phyloP scores from a whole-genome alignment of 441 rosid species.

The Populus trichocarpa region DNA sequence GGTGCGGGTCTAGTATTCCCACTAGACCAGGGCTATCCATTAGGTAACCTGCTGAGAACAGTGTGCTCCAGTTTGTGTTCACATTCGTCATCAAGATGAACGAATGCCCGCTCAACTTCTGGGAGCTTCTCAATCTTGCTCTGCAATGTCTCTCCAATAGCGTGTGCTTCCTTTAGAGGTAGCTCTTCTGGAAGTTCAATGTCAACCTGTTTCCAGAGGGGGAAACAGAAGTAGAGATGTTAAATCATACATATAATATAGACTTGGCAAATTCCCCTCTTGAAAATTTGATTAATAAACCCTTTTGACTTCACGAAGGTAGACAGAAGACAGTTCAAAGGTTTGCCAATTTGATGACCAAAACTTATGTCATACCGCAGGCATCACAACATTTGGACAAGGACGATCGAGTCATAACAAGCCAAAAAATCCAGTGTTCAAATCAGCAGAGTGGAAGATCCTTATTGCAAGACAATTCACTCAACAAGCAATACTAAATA shows the following conservation, averaged over 20 bases:
- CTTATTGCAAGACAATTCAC: not conserved
- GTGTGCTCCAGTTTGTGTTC: conserved; percentile 87
- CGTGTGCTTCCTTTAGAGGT: conserved; percentile 74
- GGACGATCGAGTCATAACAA: not conserved
- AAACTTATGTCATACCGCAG: not conserved
- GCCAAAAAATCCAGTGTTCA: not conserved
- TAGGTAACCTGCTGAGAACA: conserved; percentile 61
- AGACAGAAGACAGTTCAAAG: not conserved
- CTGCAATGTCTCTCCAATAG: conserved; percentile 74
- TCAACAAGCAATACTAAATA: not conserved
- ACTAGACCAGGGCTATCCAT: conserved; percentile 19
- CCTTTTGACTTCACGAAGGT: not conserved
- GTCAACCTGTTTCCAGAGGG: conserved; percentile 48
- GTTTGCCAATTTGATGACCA: not conserved
- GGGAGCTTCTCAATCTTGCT: conserved; percentile 70
- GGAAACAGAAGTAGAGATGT: not conserved
- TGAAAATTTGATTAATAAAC: too few relatives aligned
- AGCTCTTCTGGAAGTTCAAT: conserved; percentile 78
- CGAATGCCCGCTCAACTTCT: conserved; percentile 85
- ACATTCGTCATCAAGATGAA: conserved; percentile 81
- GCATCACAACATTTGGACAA: not conserved
- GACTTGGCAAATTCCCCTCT: not conserved
- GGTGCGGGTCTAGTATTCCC: too few relatives aligned
- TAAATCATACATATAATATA: not conserved
- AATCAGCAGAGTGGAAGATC: not conserved